Percentiles rank a stretch among this genome's conserved stretches.
Conservation (phyloP, 2,329 filamentous ascomycete species). For the Apiospora rasikravindrae region DNA sequence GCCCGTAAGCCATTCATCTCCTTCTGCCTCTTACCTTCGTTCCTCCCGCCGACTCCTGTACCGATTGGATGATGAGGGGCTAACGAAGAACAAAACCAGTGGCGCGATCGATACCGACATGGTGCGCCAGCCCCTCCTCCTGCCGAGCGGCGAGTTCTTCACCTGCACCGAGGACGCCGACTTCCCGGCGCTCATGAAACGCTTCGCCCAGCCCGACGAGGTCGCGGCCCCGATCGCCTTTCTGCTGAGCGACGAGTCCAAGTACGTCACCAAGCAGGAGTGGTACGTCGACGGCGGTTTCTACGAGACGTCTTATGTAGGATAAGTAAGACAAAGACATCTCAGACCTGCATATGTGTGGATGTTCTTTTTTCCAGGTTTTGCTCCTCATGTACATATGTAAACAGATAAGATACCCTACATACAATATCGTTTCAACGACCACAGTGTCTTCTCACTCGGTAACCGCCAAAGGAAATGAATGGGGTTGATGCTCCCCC, state of each 20-base stretch:
- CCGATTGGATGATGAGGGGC: too few species aligned
- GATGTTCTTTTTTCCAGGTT: background rate
- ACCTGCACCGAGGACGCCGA: slow-evolving; percentile 19
- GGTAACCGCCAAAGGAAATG: too few species aligned
- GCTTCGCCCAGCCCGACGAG: slow-evolving; percentile 37
- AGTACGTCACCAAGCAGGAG: slow-evolving; percentile 31
- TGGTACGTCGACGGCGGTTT: slow-evolving; percentile 37
- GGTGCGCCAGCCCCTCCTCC: slow-evolving; percentile 20
- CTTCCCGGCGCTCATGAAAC: slow-evolving; percentile 30
- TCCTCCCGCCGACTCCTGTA: too few species aligned
- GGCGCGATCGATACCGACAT: slow-evolving; percentile 23
- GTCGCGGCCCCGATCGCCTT: slow-evolving; percentile 36
- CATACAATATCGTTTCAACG: too few species aligned
- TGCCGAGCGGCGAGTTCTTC: slow-evolving; percentile 20
- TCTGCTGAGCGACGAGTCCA: slow-evolving; percentile 37
- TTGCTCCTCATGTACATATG: background rate
- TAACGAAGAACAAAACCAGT: background rate
- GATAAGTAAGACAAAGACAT: background rate
- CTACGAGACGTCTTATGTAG: slow-evolving; percentile 14
- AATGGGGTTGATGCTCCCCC: too few species aligned
- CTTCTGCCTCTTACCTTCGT: too few species aligned
- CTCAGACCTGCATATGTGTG: background rate
- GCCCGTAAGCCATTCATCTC: slow-evolving; percentile 27
- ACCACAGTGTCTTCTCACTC: too few species aligned
- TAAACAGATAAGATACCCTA: background rate